Percentiles rank a stretch among this genome's conserved stretches.
Evolutionary conservation across 345 rosid genomes (phyloP).

Genomic region (Populus pruinosa): DNA sequence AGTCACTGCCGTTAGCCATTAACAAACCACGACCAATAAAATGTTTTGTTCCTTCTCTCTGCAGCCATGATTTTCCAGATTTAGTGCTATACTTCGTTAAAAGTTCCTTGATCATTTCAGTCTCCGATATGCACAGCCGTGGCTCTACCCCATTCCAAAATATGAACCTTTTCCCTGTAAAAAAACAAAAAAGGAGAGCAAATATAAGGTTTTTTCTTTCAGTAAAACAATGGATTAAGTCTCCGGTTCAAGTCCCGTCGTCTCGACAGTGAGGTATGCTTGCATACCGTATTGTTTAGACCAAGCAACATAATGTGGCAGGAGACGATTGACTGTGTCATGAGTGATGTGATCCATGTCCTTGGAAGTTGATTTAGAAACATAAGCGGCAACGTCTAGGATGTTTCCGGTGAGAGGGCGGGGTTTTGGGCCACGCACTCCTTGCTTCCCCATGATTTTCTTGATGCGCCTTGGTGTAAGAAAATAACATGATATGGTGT

Average conservation of each 20-base stretch:
- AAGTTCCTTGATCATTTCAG: slow-evolving; percentile 70
- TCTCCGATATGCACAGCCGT: slow-evolving; percentile 71
- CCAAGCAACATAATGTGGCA: slow-evolving; percentile 86
- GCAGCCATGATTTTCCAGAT: slow-evolving; percentile 89
- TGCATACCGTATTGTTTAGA: slow-evolving; percentile 63
- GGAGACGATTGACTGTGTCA: slow-evolving; percentile 67
- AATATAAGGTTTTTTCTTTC: background rate
- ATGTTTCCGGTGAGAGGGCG: slow-evolving; percentile 75
- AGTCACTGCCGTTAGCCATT: slow-evolving; percentile 68
- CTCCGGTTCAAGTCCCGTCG: background rate
- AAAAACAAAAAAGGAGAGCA: background rate
- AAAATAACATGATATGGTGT: slow-evolving; percentile 59
- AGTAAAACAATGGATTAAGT: background rate
- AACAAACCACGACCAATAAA: slow-evolving; percentile 78
- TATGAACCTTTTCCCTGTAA: slow-evolving; percentile 75
- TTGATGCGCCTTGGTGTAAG: slow-evolving; percentile 73
- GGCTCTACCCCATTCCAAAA: slow-evolving; percentile 92
- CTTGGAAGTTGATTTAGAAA: slow-evolving; percentile 54
- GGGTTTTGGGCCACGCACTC: slow-evolving; percentile 82
- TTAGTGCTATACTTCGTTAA: slow-evolving; percentile 60
- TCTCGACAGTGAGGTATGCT: background rate
- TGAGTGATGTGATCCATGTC: slow-evolving; percentile 64
- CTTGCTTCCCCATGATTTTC: slow-evolving; percentile 73
- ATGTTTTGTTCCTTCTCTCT: slow-evolving; percentile 82
- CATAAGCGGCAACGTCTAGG: slow-evolving; percentile 54